Base-by-base conservation (phyloP, 441 rosid genomes). In the Erodium texanum region DNA sequence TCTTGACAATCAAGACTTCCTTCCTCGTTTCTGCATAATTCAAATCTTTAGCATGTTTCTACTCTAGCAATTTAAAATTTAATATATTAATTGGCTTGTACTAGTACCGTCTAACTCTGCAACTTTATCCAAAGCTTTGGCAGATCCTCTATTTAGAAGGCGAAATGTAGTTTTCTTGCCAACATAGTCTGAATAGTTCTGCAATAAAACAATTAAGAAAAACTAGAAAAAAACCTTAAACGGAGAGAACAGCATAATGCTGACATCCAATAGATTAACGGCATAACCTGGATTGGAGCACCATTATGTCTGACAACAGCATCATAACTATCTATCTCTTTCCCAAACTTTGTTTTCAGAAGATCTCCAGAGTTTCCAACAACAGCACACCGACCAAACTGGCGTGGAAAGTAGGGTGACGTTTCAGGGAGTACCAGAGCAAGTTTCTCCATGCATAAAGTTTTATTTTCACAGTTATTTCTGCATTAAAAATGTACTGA, bases 61-160 rank as follows among this genome's bases (percentile, higher is more conserved):
- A 38, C 45, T 38, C n/a, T 72, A n/a, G n/a, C n/a, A n/a, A n/a
- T n/a, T n/a, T n/a, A 61, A 73, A 75, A 19, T 72, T 27, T 38
- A 20, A 68, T 24, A 41, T 36, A 15, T 59, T 70, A 15, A 77
- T 72, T 34, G 18, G 52, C 16, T 12, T 52, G 18, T 66, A 68
- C 19, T 68, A 68, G 70, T 88, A 94, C 99, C 96, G 79, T 92
- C 98, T 70, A 94, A 85, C 76, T 92, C 99, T 66, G 87, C 94
- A 74, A 94, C 98, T 83, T 94, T 92, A 78, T 94, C 99, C 52
- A 89, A 96, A 70, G 99, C 98, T 90, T 94, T 92, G 63, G 99
- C 96, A 76, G 98, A 88, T 67, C 97, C 98, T 77, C 98, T 79
- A 68, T 88, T 94, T 75, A 94, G 98, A 83, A 94, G 97, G 43